phyloP scores from a whole-genome alignment of 108 stramenopile species.

The Chaetoceros tenuissimus region DNA sequence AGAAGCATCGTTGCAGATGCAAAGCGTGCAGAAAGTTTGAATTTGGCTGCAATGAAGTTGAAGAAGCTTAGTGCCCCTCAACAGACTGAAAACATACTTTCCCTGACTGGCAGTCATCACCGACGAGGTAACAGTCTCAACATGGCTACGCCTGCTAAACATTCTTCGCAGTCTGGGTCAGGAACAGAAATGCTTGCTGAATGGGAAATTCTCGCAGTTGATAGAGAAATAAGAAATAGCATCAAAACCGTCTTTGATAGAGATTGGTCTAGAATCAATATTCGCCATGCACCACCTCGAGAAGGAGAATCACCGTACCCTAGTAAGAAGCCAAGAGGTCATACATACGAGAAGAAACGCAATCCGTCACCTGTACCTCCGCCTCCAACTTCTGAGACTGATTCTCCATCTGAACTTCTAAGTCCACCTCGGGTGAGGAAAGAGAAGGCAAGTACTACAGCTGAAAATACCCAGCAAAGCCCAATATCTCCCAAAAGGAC shows the following conservation, averaged over 20 bases:
- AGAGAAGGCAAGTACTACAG: background rate
- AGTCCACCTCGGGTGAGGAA: background rate
- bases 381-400: constrained; percentile 6
- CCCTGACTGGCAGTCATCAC: constrained; percentile 7
- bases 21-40: constrained; percentile 51
- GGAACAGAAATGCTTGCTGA: constrained; percentile 55
- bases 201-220: constrained; percentile 75
- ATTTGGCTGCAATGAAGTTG: constrained; percentile 52
- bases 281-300: constrained; percentile 10
- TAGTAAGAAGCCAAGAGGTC: constrained; percentile 12
- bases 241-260: constrained; percentile 54
- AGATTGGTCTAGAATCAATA: constrained; percentile 59
- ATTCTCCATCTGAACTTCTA: background rate
- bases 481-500: constrained; percentile 5
- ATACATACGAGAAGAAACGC: constrained; percentile 23
- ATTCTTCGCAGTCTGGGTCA: constrained; percentile 12
- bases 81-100: constrained; percentile 12
- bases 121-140: constrained; percentile 6
- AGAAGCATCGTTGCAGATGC: constrained; percentile 57
- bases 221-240: constrained; percentile 53
- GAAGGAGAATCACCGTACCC: constrained; percentile 18
- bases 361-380: constrained; percentile 4
- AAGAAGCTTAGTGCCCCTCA: constrained; percentile 32
- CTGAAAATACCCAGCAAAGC: constrained; percentile 18
- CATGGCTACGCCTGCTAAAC: constrained; percentile 12